Base-by-base conservation (phyloP, 2,329 filamentous ascomycete genomes). In the Mycogone perniciosa region DNA sequence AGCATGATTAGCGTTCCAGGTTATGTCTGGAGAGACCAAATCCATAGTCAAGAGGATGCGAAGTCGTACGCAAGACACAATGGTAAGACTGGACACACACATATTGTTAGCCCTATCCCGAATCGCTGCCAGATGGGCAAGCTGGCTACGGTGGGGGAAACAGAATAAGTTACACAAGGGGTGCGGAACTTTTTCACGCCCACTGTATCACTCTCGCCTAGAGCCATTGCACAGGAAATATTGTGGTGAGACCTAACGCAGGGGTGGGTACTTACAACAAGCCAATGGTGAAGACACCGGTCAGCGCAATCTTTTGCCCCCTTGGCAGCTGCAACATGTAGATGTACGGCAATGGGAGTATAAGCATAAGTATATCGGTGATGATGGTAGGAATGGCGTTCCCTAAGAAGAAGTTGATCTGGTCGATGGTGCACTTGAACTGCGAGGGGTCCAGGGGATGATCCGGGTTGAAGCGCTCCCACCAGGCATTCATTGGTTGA, bases 351-450 rank as follows among this genome's bases (percentile, higher is more conserved):
- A 64, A 49, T 2, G 65, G 65, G 1, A 67, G 48, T 1, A 54
- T 13, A 10, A 67, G 54, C 13, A 66, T 60, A 7, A 62, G 13
- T 1, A 61, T 39, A 30, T 67, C 62, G 2, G 60, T 61, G 4
- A 59, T 50, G 13, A 66, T 61, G 38, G 61, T 62, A 1, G 61
- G 58, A 7, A 64, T 57, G 2, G 60, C 56, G 42, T 64, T 66
- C 2, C 55, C 57, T 41, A 60, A 60, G 43, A 65, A 64, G 48
- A 64, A 63, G 4, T 54, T 54, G 29, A 39, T 54, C 5, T 54
- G 37, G 8, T 57, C 43, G 5, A 64, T 52, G 43, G 44, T 41
- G 13, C 58, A 62, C 7, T 29, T 26, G 37, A 54, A 60, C 1
- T 55, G 33, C 5, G 40, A 44, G 1, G 53, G 51, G 7, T 46